phyloP scores from a whole-genome alignment of 2,329 filamentous ascomycete species.

The Drechmeria coniospora region DNA sequence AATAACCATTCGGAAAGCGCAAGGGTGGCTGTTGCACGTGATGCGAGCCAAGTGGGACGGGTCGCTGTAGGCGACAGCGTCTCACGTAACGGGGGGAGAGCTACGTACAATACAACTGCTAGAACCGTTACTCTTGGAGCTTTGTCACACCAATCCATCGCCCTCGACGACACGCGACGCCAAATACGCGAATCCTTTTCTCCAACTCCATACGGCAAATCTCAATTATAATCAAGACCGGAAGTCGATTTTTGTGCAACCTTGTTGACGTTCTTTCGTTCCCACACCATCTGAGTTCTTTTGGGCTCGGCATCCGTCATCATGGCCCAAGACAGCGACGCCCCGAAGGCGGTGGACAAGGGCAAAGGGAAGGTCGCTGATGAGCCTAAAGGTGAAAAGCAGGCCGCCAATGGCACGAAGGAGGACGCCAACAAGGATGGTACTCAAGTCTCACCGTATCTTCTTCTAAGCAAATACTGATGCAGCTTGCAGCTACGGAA shows the following conservation, averaged over 20 bases:
- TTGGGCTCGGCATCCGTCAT: slow-evolving; percentile 21
- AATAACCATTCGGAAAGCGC: slow-evolving; percentile 5
- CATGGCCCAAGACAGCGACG: slow-evolving; percentile 92
- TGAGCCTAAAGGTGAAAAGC: slow-evolving; percentile 54
- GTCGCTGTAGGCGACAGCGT: slow-evolving; percentile 23
- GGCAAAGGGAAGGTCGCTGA: slow-evolving; percentile 87
- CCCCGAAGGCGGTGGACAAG: slow-evolving; percentile 75
- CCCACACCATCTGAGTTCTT: too few species aligned
- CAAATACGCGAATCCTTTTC: too few species aligned
- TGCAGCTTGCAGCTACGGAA: slow-evolving; percentile 22
- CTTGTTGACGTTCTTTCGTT: too few species aligned
- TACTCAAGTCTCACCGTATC: slow-evolving; percentile 18
- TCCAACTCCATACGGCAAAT: too few species aligned
- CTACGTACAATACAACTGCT: slow-evolving; percentile 12
- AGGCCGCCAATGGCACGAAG: slow-evolving; percentile 58
- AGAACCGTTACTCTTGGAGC: slow-evolving; percentile 11
- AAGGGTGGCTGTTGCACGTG: slow-evolving; percentile 12
- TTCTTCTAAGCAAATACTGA: slow-evolving; percentile 9
- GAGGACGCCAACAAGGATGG: slow-evolving; percentile 48
- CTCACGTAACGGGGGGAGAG: slow-evolving; percentile 32
- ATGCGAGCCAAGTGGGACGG: slow-evolving; percentile 13
- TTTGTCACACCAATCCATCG: slow-evolving; percentile 22
- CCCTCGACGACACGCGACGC: slow-evolving; percentile 17
- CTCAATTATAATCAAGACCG: too few species aligned
- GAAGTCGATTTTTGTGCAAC: too few species aligned